Conservation (phyloP, 768 basidiomycete genomes). For the Suillus subalutaceus region DNA sequence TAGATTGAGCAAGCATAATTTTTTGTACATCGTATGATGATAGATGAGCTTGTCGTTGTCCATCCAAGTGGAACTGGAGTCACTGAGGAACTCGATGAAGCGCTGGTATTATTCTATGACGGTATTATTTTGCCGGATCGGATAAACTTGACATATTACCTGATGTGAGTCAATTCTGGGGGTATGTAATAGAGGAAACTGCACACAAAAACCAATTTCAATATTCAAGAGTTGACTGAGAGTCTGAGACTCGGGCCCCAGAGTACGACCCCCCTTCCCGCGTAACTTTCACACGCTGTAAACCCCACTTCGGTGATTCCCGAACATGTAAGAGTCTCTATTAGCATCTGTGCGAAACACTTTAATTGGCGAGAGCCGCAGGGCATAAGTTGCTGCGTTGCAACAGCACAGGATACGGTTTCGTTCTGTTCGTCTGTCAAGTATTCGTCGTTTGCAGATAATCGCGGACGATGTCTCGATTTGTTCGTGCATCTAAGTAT, state of each 20-base stretch:
- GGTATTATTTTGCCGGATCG: no score
- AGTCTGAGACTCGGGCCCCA: no score
- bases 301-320: neutral
- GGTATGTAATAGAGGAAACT: neutral
- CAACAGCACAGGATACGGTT: neutral
- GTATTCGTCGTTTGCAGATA: slow-evolving; percentile 4
- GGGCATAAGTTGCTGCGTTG: neutral
- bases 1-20: no score
- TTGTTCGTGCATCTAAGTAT: slow-evolving; percentile 86
- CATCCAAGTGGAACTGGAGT: no score
- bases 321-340: neutral
- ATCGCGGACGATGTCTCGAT: slow-evolving; percentile 67
- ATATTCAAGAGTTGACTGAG: no score
- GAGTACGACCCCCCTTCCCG: neutral
- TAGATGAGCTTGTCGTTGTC: no score
- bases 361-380: neutral
- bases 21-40: no score
- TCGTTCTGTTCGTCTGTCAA: neutral
- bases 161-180: neutral
- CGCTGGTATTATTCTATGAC: no score
- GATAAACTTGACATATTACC: neutral
- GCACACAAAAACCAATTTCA: no score
- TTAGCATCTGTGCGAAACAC: slow-evolving; percentile 3
- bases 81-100: no score
- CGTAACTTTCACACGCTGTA: neutral